Evolutionary conservation across 1,284 basidiomycete species (phyloP).

Genomic region (Schizopora paradoxa): DNA sequence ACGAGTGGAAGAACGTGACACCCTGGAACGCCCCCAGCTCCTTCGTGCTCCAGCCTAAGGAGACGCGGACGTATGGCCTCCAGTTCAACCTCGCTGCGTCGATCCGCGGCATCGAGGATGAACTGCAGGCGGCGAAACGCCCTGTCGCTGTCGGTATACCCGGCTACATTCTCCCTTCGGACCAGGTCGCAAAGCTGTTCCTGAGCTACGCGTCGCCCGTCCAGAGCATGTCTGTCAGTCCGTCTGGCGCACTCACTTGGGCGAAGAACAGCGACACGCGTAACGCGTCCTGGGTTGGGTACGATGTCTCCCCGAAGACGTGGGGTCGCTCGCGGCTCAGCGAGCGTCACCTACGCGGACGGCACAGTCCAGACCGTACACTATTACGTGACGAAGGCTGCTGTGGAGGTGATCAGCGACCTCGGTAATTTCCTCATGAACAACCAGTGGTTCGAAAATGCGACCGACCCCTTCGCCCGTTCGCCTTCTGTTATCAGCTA

Average conservation of each 20-base stretch:
- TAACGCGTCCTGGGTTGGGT: constrained; percentile 42
- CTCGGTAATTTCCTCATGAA: constrained; percentile 53
- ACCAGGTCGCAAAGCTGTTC: constrained; percentile 49
- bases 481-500: constrained; percentile 55
- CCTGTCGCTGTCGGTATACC: constrained; percentile 53
- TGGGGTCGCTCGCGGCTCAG: constrained; percentile 50
- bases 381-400: constrained; percentile 47
- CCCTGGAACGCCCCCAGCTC: constrained; percentile 55
- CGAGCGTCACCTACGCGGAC: constrained; percentile 45
- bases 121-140: constrained; percentile 35
- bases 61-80: constrained; percentile 49
- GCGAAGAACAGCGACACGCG: constrained; percentile 38
- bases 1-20: constrained; percentile 47
- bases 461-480: constrained; percentile 47
- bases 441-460: constrained; percentile 47
- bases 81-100: constrained; percentile 46
- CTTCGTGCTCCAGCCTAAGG: constrained; percentile 40
- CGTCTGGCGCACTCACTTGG: constrained; percentile 46
- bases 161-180: constrained; percentile 47
- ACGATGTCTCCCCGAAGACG: constrained; percentile 39
- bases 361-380: constrained; percentile 49
- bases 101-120: constrained; percentile 46
- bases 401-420: constrained; percentile 41
- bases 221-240: constrained; percentile 39
- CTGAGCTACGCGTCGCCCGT: constrained; percentile 41